A percentile compares a stretch with the other conserved stretches of the same genome.
phyloP scores from a whole-genome alignment of 2,329 filamentous ascomycete species.

The Penicillium sp. region DNA sequence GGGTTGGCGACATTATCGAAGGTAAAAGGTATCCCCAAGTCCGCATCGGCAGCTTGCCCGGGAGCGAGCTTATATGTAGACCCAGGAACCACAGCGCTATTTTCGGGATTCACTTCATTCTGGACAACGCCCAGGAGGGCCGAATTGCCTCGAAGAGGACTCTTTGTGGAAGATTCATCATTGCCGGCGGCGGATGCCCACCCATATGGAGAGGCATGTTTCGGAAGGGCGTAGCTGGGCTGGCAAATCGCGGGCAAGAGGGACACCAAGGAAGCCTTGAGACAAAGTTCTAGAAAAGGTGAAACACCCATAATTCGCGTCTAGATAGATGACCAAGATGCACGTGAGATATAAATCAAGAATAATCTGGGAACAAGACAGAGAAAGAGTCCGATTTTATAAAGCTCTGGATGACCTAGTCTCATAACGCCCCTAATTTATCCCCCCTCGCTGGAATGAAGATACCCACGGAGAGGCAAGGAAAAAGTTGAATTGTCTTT shows the following conservation, averaged over 20 bases:
- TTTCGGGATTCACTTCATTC: background rate
- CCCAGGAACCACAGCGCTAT: background rate
- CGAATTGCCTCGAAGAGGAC: slow-evolving; percentile 1
- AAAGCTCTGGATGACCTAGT: background rate
- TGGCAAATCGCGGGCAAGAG: background rate
- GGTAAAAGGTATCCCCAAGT: slow-evolving; percentile 2
- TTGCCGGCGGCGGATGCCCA: background rate
- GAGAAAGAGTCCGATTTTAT: background rate
- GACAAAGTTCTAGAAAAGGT: background rate
- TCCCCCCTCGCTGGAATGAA: background rate
- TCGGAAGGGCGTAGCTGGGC: background rate
- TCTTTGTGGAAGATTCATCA: background rate
- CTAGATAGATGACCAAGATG: background rate
- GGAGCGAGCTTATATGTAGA: background rate
- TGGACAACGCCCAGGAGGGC: background rate
- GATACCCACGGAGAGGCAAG: background rate
- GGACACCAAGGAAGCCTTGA: background rate
- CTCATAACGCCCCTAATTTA: no score
- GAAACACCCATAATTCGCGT: background rate
- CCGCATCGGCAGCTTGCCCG: background rate
- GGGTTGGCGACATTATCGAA: slow-evolving; percentile 1
- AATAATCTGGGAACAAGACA: background rate
- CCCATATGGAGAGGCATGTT: background rate
- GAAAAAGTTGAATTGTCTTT: background rate
- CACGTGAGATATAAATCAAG: background rate